Conservation (phyloP, 139 green algal genomes). For the Chlorella vulgaris region DNA sequence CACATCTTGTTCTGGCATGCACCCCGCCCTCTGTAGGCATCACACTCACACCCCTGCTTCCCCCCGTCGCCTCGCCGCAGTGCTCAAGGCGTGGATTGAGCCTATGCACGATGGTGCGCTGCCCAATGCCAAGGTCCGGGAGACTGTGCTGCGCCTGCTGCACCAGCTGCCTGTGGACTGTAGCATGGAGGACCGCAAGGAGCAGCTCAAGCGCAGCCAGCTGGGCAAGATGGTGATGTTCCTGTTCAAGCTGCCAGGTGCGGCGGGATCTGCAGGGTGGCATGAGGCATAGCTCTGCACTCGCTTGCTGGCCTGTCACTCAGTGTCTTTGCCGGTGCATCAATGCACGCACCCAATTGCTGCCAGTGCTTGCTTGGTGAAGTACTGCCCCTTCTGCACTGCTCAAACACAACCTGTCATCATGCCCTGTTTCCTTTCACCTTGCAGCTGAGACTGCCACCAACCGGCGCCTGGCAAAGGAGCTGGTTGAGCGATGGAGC, state of each 20-base stretch:
- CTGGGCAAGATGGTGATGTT: slow-evolving; percentile 76
- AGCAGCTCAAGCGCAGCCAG: slow-evolving; percentile 69
- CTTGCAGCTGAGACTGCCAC: slow-evolving; percentile 56
- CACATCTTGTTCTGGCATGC: too few relatives aligned
- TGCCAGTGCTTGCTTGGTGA: neutral
- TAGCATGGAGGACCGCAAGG: slow-evolving; percentile 48
- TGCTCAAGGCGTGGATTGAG: slow-evolving; percentile 76
- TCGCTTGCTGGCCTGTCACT: neutral
- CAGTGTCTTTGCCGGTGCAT: neutral
- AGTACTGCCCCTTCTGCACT: neutral
- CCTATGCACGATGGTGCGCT: slow-evolving; percentile 68
- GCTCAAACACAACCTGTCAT: too few relatives aligned
- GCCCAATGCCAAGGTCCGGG: slow-evolving; percentile 66
- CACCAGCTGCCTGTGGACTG: slow-evolving; percentile 60
- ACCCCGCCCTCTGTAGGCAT: neutral
- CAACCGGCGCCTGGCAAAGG: slow-evolving; percentile 61
- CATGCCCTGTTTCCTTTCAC: too few relatives aligned
- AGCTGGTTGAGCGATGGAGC: slow-evolving; percentile 72
- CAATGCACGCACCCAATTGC: too few relatives aligned
- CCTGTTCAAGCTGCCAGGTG: slow-evolving; percentile 64
- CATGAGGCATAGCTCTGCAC: neutral
- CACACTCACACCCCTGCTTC: too few relatives aligned
- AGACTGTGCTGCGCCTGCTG: slow-evolving; percentile 58
- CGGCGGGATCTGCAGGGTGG: neutral
- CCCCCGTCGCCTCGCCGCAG: neutral